Evolutionary conservation across 2,329 filamentous ascomycete species (phyloP).

Genomic region (Botrytis cinerea): DNA sequence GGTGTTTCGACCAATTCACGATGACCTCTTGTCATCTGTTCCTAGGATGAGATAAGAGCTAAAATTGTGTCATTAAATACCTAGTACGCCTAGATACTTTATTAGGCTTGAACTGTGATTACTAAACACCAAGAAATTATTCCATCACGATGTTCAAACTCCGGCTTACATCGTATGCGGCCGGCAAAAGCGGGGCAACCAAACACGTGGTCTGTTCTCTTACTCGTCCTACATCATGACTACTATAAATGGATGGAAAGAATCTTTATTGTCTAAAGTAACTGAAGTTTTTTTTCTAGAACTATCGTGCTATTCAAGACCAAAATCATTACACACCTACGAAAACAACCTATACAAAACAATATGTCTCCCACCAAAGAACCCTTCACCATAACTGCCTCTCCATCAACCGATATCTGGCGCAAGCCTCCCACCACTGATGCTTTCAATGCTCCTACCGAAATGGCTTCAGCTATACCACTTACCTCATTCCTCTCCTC

Average conservation of each 20-base stretch:
- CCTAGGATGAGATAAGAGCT: background rate
- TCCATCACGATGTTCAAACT: background rate
- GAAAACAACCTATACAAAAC: background rate
- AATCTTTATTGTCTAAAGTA: background rate
- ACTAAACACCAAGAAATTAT: background rate
- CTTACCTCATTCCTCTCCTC: slow-evolving; percentile 13
- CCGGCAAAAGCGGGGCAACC: background rate
- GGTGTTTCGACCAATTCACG: background rate
- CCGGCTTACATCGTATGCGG: background rate
- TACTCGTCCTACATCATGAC: background rate
- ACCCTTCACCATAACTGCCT: slow-evolving; percentile 11
- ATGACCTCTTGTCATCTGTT: background rate
- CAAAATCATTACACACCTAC: background rate
- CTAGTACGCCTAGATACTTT: no score
- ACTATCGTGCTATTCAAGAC: no score
- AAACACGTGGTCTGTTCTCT: background rate
- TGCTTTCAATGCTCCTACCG: slow-evolving; percentile 19
- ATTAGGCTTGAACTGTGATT: background rate
- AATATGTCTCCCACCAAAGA: slow-evolving; percentile 14
- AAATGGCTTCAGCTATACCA: background rate
- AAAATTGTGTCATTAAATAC: background rate
- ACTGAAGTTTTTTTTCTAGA: background rate
- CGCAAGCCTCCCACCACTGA: slow-evolving; percentile 23
- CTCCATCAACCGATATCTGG: slow-evolving; percentile 16
- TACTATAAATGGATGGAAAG: background rate